phyloP scores from a whole-genome alignment of 2,329 filamentous ascomycete species.

The Botrytis pseudocinerea region DNA sequence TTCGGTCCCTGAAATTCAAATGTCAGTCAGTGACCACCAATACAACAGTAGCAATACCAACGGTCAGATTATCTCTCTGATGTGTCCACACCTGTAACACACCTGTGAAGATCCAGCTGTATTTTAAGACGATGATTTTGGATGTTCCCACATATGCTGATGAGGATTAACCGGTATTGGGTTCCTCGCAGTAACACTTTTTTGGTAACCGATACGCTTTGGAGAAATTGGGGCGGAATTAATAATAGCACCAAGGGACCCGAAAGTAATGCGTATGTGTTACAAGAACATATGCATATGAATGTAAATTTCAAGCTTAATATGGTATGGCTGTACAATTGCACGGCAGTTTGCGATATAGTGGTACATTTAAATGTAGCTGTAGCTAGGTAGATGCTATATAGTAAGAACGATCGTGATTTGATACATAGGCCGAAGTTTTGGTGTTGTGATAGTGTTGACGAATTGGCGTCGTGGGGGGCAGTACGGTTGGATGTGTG shows the following conservation, averaged over 20 bases:
- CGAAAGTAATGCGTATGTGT: background rate
- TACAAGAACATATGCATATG: background rate
- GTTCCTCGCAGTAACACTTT: background rate
- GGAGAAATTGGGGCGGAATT: background rate
- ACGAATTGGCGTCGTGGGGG: background rate
- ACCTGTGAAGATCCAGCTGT: background rate
- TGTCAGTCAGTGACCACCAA: constrained; percentile 7
- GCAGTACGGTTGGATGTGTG: background rate
- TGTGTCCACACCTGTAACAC: background rate
- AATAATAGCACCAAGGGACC: background rate
- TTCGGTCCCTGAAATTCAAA: background rate
- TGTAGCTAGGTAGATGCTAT: background rate
- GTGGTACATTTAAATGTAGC: background rate
- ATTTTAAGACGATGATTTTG: background rate
- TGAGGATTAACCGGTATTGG: background rate
- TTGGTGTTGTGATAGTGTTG: background rate
- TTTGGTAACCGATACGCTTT: constrained; percentile 1
- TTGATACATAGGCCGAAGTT: background rate
- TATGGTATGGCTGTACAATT: background rate
- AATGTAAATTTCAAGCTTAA: background rate
- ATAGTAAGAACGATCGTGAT: background rate
- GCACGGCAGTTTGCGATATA: background rate
- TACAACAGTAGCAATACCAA: constrained; percentile 1
- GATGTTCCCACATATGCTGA: background rate
- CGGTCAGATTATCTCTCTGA: background rate